phyloP scores from a whole-genome alignment of 176 grass and related monocot species.

The Melocanna baccifera region DNA sequence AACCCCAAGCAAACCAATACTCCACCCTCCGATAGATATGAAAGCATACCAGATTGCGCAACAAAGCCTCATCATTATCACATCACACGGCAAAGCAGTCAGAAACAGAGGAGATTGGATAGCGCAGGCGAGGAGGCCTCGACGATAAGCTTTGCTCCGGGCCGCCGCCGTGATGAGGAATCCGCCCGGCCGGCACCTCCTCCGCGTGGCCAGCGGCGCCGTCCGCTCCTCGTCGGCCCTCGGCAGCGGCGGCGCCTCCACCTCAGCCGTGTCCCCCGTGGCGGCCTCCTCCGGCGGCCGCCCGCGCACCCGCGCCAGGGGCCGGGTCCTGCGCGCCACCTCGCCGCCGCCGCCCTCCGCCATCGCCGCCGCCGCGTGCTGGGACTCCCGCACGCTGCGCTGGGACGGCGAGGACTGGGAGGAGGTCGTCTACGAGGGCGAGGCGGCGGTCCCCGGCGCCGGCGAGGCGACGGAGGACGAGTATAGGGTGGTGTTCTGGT shows the following conservation, averaged over 20 bases:
- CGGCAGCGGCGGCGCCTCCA: neutral
- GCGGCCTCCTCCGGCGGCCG: constrained; percentile 29
- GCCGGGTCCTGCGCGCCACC: constrained; percentile 33
- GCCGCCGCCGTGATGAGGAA: constrained; percentile 43
- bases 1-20: constrained; percentile 58
- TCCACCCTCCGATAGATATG: constrained; percentile 19
- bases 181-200: constrained; percentile 52
- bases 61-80: neutral
- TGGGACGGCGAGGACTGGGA: constrained; percentile 55
- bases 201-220: constrained; percentile 48
- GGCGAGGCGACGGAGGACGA: constrained; percentile 20
- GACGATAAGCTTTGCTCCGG: neutral
- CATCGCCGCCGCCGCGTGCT: constrained; percentile 26
- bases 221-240: constrained; percentile 30
- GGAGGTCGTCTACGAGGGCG: constrained; percentile 43
- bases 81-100: neutral
- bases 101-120: constrained; percentile 23
- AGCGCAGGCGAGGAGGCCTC: neutral
- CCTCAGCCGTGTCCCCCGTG: constrained; percentile 26
- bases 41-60: constrained; percentile 12
- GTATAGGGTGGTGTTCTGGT: constrained; percentile 58
- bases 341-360: constrained; percentile 43
- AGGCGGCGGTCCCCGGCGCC: neutral
- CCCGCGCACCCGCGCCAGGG: constrained; percentile 9
- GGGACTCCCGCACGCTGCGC: constrained; percentile 41